These are phyloP conservation scores for Choanephora cucurbitarum DNA, from an alignment of 371 early-diverging fungal species.

Conservation along the genomic window DNA sequence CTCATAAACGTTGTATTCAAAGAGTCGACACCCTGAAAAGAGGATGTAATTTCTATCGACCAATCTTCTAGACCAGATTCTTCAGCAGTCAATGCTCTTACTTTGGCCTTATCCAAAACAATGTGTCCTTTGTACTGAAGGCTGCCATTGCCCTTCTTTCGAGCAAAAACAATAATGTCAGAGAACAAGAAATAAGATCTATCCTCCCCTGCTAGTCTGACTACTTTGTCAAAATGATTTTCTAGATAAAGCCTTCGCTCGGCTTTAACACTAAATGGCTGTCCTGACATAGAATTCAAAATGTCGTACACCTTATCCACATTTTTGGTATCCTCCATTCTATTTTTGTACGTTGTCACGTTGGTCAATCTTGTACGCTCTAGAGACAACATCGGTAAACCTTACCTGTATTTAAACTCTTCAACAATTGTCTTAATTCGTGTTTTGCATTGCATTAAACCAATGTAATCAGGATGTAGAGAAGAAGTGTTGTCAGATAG, in stretches of 20 bases:
- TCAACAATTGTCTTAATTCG: conserved; percentile 26
- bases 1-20: conserved; percentile 41
- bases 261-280: conserved; percentile 38
- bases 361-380: neutral
- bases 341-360: conserved; percentile 5
- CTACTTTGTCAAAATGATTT: conserved; percentile 13
- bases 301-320: conserved; percentile 43
- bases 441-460: conserved; percentile 32
- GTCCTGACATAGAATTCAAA: conserved; percentile 31
- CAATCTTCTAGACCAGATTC: conserved; percentile 29
- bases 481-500: conserved; percentile 39
- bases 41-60: conserved; percentile 38
- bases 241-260: conserved; percentile 28
- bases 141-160: conserved; percentile 23
- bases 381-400: conserved; percentile 1
- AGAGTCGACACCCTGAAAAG: conserved; percentile 44
- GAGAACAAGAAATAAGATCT: conserved; percentile 42
- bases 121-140: conserved; percentile 48
- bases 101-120: conserved; percentile 30
- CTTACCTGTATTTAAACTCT: conserved; percentile 28
- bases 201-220: conserved; percentile 29
- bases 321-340: conserved; percentile 37
- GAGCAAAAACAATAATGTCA: conserved; percentile 42
- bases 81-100: conserved; percentile 28
- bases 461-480: conserved; percentile 50